Evolutionary conservation across 2,329 filamentous ascomycete species (phyloP).

Genomic region (Nemania sp.): DNA sequence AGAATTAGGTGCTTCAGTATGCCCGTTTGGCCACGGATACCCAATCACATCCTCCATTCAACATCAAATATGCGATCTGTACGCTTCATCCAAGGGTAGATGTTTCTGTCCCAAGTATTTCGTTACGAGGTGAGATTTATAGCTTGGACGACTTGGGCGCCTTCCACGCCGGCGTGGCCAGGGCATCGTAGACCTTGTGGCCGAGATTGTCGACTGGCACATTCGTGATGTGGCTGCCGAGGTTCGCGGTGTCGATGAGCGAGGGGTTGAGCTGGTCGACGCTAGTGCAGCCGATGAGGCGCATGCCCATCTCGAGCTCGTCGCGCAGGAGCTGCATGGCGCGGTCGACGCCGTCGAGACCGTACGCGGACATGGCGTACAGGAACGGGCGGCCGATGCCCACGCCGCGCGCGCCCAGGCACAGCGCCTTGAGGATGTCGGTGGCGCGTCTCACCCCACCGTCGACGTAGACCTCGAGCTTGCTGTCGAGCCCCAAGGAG

Average conservation of each 20-base stretch:
- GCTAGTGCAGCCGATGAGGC: slow-evolving; percentile 77
- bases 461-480: slow-evolving; percentile 87
- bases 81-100: too few relatives aligned
- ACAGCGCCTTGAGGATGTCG: slow-evolving; percentile 93
- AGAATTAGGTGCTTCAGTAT: too few relatives aligned
- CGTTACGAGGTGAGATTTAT: slow-evolving; percentile 42
- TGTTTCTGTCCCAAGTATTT: too few relatives aligned
- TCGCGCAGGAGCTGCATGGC: slow-evolving; percentile 93
- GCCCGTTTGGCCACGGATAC: too few relatives aligned
- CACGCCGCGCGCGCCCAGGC: slow-evolving; percentile 87
- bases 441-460: slow-evolving; percentile 88
- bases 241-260: slow-evolving; percentile 75
- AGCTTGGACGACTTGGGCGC: slow-evolving; percentile 53
- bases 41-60: too few relatives aligned
- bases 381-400: slow-evolving; percentile 94
- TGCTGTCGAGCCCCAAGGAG: slow-evolving; percentile 70
- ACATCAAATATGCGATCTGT: too few relatives aligned
- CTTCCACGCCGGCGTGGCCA: slow-evolving; percentile 56
- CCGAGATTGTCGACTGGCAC: slow-evolving; percentile 55
- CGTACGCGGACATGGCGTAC: slow-evolving; percentile 94
- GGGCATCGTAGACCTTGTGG: slow-evolving; percentile 55
- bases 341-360: slow-evolving; percentile 80
- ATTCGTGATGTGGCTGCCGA: slow-evolving; percentile 57
- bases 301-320: slow-evolving; percentile 99
- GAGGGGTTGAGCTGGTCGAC: slow-evolving; percentile 79